Percentiles rank a stretch among this genome's conserved stretches.
These are phyloP conservation scores for Epichloe coenophiala DNA, from an alignment of 2,329 filamentous ascomycete genomes.

Conservation along the genomic window DNA sequence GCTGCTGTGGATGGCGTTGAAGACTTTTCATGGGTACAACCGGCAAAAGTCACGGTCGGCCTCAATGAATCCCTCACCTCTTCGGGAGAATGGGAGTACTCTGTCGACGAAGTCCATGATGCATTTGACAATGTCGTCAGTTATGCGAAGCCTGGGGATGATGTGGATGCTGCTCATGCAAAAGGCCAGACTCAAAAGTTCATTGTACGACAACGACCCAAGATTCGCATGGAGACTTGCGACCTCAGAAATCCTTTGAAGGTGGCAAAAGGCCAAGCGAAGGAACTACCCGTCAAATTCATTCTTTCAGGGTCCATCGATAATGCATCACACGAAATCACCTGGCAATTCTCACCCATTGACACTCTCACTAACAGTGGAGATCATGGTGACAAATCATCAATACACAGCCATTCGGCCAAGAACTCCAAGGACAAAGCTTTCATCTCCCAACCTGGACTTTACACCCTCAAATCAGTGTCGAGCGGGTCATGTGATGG, in stretches of 20 bases:
- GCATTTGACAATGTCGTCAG: constrained; percentile 75
- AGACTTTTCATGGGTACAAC: constrained; percentile 68
- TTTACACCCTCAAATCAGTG: constrained; percentile 75
- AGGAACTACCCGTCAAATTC: constrained; percentile 59
- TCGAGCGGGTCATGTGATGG: constrained; percentile 72
- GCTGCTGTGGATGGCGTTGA: constrained; percentile 48
- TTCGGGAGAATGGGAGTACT: constrained; percentile 76
- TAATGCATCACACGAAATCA: constrained; percentile 57
- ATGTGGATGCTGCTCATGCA: constrained; percentile 50
- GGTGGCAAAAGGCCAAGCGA: constrained; percentile 60
- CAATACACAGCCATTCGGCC: constrained; percentile 44
- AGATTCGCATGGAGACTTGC: constrained; percentile 57
- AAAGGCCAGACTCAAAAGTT: constrained; percentile 63
- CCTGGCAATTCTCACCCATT: constrained; percentile 71
- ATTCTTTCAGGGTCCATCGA: constrained; percentile 43
- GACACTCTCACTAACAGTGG: constrained; percentile 55
- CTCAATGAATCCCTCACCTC: constrained; percentile 79
- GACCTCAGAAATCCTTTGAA: constrained; percentile 70
- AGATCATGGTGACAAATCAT: constrained; percentile 49
- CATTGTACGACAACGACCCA: constrained; percentile 74
- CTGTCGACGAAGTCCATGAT: constrained; percentile 83
- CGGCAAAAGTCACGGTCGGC: constrained; percentile 62
- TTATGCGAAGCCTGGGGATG: constrained; percentile 54
- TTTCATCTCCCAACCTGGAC: constrained; percentile 59
- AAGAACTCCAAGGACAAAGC: constrained; percentile 51